phyloP scores from a whole-genome alignment of 306 rosid species.

The Datisca glomerata region DNA sequence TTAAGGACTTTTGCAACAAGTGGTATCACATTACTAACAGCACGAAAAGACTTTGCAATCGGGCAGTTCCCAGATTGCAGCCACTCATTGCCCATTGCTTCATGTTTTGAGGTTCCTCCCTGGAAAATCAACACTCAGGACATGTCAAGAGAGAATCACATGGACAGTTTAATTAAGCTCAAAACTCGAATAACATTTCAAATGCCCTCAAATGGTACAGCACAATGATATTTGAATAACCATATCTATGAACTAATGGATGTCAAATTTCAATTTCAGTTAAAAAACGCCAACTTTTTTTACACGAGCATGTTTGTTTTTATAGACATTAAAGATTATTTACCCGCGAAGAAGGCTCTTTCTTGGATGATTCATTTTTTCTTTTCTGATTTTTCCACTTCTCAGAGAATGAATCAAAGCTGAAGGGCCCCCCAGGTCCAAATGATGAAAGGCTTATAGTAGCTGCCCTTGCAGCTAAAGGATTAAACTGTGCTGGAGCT shows the following conservation, averaged over 20 bases:
- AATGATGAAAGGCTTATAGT: conserved; percentile 93
- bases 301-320: too few species aligned
- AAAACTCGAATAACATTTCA: too few species aligned
- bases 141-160: conserved; percentile 6
- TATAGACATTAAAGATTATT: too few species aligned
- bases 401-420: conserved; percentile 69
- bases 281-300: too few species aligned
- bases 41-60: conserved; percentile 84
- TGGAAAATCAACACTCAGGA: conserved; percentile 22
- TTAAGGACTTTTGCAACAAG: conserved; percentile 82
- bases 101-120: conserved; percentile 71
- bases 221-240: too few species aligned
- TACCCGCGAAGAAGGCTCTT: conserved; percentile 70
- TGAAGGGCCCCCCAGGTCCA: conserved; percentile 79
- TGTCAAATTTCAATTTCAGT: too few species aligned
- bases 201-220: too few species aligned
- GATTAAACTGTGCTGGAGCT: conserved; percentile 62
- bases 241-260: too few species aligned
- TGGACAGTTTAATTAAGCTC: background rate
- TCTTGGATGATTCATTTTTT: conserved; percentile 63
- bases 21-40: conserved; percentile 76
- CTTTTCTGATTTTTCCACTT: conserved; percentile 72
- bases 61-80: conserved; percentile 84
- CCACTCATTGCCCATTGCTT: conserved; percentile 79
- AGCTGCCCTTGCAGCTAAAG: conserved; percentile 96